These are phyloP conservation scores for Metarhizium rileyi DNA, from an alignment of 2,329 filamentous ascomycete genomes.

Conservation along the genomic window DNA sequence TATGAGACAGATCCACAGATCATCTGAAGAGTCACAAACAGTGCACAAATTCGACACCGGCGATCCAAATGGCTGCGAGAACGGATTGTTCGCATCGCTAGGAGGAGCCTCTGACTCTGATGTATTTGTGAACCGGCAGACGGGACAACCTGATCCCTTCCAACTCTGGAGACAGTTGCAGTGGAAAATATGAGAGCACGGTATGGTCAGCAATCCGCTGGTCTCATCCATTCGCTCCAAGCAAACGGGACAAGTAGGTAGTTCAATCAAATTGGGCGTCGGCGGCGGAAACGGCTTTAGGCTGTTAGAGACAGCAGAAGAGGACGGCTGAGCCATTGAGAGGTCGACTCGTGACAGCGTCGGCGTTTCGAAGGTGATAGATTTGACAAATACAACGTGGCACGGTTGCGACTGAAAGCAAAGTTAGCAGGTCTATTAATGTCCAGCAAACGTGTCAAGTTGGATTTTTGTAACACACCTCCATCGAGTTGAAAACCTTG, in stretches of 20 bases:
- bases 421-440: conserved; percentile 9
- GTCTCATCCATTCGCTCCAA: conserved; percentile 98
- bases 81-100: conserved; percentile 39
- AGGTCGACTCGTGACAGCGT: conserved; percentile 40
- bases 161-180: conserved; percentile 94
- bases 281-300: conserved; percentile 53
- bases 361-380: conserved; percentile 72
- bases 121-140: conserved; percentile 75
- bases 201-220: conserved; percentile 85
- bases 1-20: conserved; percentile 92
- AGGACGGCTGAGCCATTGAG: conserved; percentile 42
- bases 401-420: conserved; percentile 70
- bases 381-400: conserved; percentile 89
- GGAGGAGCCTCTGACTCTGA: conserved; percentile 17
- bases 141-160: conserved; percentile 87
- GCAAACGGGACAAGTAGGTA: conserved; percentile 93
- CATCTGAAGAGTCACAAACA: conserved; percentile 68
- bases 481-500: conserved; percentile 84
- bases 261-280: conserved; percentile 77
- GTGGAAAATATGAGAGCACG: conserved; percentile 96
- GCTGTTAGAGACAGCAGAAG: conserved; percentile 30
- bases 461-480: too few relatives aligned
- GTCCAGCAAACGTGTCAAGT: not conserved
- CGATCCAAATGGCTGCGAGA: conserved; percentile 47
- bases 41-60: conserved; percentile 62